Evolutionary conservation across 75 land plant species (phyloP), one percentile per base, ranked within the genome.

Genomic region (Pinus taeda): DNA sequence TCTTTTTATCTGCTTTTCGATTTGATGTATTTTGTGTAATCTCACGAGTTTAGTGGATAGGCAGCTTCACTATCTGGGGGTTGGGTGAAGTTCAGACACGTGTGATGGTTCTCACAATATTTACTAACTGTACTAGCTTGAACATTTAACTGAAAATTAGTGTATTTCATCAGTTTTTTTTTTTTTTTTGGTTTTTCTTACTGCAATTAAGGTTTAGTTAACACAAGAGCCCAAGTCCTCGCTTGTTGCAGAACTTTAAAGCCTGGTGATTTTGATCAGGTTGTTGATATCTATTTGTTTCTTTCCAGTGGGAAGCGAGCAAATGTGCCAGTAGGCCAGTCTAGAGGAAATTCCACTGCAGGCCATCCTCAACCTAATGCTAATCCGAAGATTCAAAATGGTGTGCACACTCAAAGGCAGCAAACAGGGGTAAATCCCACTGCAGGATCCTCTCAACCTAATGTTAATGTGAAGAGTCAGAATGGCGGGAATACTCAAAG

Each of bases 321-420:
- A 6, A 81, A 81, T 81, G 83, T 81, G 61, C 82, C 63, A 29
- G 59, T 66, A 60, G 83, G 56, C 4, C 61, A 65, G 71, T 78
- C 63, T 71, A 79, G 81, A 71, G 83, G 81, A 59, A 66, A 78
- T 80, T 59, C 80, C 66, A 69, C 26, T 73, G 81, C 65, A 79
- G 80, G 75, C 57, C 64, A 66, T 79, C 33, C 59, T 20, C 75
- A 81, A 30, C 37, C 71, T 15, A 80, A 80, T 70, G 29, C 60
- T 26, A 58, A 37, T 78, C 33, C 15, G 64, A 81, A 29, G 59
- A 63, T 53, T 60, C 83, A 71, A 37, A 80, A 78, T 60, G 63
- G 63, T 63, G 73, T 36, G 45, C 59, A 73, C 61, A 15, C 24
- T 33, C 74, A 26, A 61, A 74, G 70, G 33, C 83, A 39, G 33